A percentile compares a stretch with the other conserved stretches of the same genome.
Evolutionary conservation across 495 filamentous ascomycete species (phyloP).

Genomic region (Cryomyces minteri): DNA sequence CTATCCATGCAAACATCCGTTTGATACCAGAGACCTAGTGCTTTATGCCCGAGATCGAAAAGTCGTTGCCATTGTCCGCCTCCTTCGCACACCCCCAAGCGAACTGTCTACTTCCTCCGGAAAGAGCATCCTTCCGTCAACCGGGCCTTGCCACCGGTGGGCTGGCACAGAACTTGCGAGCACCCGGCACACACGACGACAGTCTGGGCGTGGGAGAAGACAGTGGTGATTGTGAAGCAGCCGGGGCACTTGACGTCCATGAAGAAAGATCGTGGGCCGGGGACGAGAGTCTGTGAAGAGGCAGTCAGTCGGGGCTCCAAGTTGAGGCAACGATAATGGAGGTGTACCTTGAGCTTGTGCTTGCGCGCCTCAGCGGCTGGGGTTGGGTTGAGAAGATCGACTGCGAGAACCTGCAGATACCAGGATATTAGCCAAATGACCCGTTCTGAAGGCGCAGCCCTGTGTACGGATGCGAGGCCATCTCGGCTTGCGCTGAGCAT

Average conservation of each 20-base stretch:
- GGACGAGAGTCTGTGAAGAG: conserved; percentile 59
- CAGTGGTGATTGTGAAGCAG: conserved; percentile 99
- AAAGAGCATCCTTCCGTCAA: conserved; percentile 99
- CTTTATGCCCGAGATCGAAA: no score
- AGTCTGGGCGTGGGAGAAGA: conserved; percentile 99
- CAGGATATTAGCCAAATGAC: not conserved
- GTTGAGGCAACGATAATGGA: not conserved
- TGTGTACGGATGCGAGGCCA: no score
- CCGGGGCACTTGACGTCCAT: conserved; percentile 99
- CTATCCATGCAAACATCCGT: not conserved
- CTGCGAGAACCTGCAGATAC: conserved; percentile 74
- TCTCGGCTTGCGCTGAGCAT: no score
- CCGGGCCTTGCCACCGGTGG: conserved; percentile 92
- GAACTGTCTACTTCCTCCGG: conserved; percentile 77
- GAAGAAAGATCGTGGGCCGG: conserved; percentile 94
- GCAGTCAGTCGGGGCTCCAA: not conserved
- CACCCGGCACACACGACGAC: conserved; percentile 98
- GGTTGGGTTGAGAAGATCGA: conserved; percentile 97
- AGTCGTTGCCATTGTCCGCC: not conserved
- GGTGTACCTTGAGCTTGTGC: conserved; percentile 87
- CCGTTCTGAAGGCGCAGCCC: no score
- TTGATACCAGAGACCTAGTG: not conserved
- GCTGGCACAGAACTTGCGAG: conserved; percentile 94
- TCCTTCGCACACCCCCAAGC: not conserved
- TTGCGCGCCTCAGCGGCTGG: conserved; percentile 90